Evolutionary conservation across 2,329 filamentous ascomycete species (phyloP).

Genomic region (Phaeoacremonium minimum): DNA sequence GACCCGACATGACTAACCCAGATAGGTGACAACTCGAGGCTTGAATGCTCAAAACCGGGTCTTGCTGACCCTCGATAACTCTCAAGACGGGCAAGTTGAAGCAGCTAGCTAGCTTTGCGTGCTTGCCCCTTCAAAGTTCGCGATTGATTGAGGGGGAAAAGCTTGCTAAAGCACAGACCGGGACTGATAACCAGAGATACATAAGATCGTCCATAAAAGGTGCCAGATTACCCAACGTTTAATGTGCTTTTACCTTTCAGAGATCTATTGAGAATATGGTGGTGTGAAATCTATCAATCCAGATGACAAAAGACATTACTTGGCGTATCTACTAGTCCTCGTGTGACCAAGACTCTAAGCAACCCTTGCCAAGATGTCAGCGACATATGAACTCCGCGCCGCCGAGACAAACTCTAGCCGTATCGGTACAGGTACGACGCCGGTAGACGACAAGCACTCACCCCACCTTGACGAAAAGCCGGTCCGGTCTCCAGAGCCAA

Average conservation of each 20-base stretch:
- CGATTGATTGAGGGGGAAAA: neutral
- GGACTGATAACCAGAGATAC: neutral
- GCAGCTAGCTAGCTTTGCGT: conserved; percentile 1
- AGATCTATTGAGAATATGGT: no score
- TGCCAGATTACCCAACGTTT: no score
- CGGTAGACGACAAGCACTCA: neutral
- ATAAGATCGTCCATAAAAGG: neutral
- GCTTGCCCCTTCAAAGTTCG: neutral
- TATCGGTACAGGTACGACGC: neutral
- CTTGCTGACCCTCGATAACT: no score
- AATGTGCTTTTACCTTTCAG: no score
- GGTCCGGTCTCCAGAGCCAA: neutral
- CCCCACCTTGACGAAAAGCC: neutral
- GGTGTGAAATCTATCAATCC: no score
- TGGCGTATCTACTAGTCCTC: no score
- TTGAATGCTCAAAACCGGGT: no score
- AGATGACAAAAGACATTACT: no score
- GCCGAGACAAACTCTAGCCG: conserved; percentile 1
- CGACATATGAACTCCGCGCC: no score
- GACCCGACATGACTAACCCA: neutral
- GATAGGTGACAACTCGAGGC: neutral
- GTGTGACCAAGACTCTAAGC: no score
- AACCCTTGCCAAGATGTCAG: no score
- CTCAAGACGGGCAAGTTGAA: neutral
- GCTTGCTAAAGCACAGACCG: neutral